phyloP scores from a whole-genome alignment of 306 rosid genomes.

The Urtica urens region DNA sequence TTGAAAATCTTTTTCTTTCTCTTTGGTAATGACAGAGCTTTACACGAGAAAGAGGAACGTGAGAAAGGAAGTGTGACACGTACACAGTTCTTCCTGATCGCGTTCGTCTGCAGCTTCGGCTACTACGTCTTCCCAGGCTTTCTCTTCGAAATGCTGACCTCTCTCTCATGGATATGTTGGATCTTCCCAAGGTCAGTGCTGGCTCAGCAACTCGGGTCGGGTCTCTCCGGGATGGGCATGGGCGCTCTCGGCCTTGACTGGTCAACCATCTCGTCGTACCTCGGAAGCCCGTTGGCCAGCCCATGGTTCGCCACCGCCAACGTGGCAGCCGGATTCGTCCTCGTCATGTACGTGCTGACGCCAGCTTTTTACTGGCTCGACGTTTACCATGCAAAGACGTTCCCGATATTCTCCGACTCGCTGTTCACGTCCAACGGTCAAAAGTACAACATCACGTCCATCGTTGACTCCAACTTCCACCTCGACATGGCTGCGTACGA shows the following conservation, averaged over 20 bases:
- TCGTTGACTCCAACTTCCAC: constrained; percentile 61
- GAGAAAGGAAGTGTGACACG: constrained; percentile 54
- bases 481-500: constrained; percentile 49
- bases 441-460: constrained; percentile 45
- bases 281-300: constrained; percentile 91
- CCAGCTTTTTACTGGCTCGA: constrained; percentile 66
- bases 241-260: constrained; percentile 69
- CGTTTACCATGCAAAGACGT: constrained; percentile 53
- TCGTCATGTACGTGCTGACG: constrained; percentile 59
- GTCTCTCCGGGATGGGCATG: constrained; percentile 64
- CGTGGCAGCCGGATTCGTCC: constrained; percentile 58
- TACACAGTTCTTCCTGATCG: constrained; percentile 59
- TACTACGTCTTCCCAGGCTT: constrained; percentile 78
- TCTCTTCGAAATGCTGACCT: constrained; percentile 66
- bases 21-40: constrained; percentile 46
- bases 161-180: constrained; percentile 91
- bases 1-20: too few species aligned
- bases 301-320: constrained; percentile 98
- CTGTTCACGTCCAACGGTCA: constrained; percentile 45
- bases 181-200: constrained; percentile 42
- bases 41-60: constrained; percentile 66
- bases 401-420: constrained; percentile 51
- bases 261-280: constrained; percentile 78
- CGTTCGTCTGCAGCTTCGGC: constrained; percentile 81
- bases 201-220: constrained; percentile 86